Percentiles rank a stretch among this genome's conserved stretches.
Evolutionary conservation across 1,284 basidiomycete species (phyloP).

Genomic region (Vanrija humicola): DNA sequence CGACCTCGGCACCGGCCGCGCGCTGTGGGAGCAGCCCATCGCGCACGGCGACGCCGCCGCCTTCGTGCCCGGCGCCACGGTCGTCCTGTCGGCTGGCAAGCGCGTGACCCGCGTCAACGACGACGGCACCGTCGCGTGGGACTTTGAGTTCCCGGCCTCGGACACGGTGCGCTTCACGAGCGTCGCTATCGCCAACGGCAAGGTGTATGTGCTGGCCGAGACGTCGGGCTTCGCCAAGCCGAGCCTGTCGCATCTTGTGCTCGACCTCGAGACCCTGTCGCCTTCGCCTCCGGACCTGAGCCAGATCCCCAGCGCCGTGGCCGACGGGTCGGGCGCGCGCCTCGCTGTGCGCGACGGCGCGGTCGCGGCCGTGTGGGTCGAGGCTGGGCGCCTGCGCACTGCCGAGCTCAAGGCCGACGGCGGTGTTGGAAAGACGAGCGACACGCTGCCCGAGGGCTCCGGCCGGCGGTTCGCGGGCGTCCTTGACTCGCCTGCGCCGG

Average conservation of each 20-base stretch:
- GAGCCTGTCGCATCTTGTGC: conserved; percentile 64
- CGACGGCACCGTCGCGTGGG: conserved; percentile 34
- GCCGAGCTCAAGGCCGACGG: conserved; percentile 25
- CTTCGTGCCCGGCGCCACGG: conserved; percentile 36
- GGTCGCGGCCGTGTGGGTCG: conserved; percentile 62
- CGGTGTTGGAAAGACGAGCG: conserved; percentile 54
- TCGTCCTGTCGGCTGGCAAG: conserved; percentile 38
- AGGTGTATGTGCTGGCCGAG: conserved; percentile 66
- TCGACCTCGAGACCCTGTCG: conserved; percentile 60
- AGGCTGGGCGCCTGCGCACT: conserved; percentile 55
- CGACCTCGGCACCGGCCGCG: conserved; percentile 61
- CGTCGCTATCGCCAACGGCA: conserved; percentile 55
- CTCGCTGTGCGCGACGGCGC: conserved; percentile 28
- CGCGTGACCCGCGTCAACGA: conserved; percentile 30
- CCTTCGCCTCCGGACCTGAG: conserved; percentile 56
- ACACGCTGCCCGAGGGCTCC: conserved; percentile 46
- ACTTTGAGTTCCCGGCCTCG: conserved; percentile 31
- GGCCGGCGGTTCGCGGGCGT: conserved; percentile 26
- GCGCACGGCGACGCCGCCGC: conserved; percentile 52
- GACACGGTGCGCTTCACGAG: conserved; percentile 54
- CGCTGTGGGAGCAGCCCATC: conserved; percentile 62
- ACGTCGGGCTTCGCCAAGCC: conserved; percentile 61
- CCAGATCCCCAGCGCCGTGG: conserved; percentile 60
- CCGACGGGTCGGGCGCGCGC: conserved; percentile 22
- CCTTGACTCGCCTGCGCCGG: conserved; percentile 41